These are phyloP conservation scores for Diaporthe amygdali DNA, from an alignment of 2,329 filamentous ascomycete genomes.

Conservation along the genomic window DNA sequence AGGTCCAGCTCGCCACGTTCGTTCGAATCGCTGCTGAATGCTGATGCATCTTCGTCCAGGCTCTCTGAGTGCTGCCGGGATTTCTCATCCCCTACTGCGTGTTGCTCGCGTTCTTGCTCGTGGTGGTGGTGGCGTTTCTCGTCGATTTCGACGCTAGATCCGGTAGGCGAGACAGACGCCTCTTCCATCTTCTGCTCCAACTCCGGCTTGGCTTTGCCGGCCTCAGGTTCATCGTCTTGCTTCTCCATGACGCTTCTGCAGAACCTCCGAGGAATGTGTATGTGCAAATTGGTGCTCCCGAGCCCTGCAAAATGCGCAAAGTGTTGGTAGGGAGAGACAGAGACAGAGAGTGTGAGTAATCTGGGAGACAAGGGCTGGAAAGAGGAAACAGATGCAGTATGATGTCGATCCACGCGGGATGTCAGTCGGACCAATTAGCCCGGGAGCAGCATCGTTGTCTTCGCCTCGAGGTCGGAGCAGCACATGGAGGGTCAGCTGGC, in stretches of 20 bases:
- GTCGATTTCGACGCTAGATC: constrained; percentile 18
- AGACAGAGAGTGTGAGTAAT: background rate
- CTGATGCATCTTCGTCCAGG: background rate
- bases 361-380: background rate
- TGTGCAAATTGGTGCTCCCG: background rate
- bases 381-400: background rate
- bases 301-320: background rate
- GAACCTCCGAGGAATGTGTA: background rate
- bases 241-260: constrained; percentile 2
- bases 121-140: background rate
- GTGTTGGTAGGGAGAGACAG: background rate
- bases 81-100: background rate
- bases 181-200: background rate
- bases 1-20: constrained; percentile 30
- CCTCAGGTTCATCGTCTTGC: background rate
- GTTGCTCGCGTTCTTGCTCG: background rate
- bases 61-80: background rate
- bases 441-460: background rate
- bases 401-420: background rate
- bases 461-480: background rate
- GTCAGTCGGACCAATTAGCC: background rate
- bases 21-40: background rate
- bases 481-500: background rate
- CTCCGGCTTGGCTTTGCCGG: background rate
- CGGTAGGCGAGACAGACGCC: background rate